Evolutionary conservation across 805 yeast species (phyloP), one percentile per base, ranked within the genome.

Genomic region (Monosporozyma yasuniensis): DNA sequence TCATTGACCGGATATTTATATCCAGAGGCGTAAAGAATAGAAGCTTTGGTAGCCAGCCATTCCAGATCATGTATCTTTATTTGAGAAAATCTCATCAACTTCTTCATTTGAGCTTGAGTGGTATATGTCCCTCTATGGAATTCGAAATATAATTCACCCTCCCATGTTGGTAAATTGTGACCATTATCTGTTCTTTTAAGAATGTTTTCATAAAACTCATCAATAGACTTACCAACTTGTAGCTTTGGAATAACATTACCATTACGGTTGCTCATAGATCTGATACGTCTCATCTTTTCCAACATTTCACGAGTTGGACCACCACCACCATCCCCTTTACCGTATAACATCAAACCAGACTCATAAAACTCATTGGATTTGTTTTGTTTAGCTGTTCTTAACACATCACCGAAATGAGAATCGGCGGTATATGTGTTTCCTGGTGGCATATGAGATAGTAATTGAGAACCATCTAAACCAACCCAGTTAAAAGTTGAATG

Each of bases 241-340:
- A 90, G 87, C 1, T 84, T 77, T 2, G 98, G 98, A 51, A 93
- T 75, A 27, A 64, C 62, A 45, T 77, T 74, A 3, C 91, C 95
- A 12, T 83, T 83, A 4, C 83, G 83, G 61, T 91, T 85, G 19
- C 89, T 77, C 52, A 90, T 66, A 14, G 97, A 97, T 61, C 98
- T 78, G 64, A 91, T 83, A 58, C 98, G 81, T 63, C 98, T 80
- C 61, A 91, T 74, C 64, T 88, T 90, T 63, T 93, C 98, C 54
- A 91, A 61, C 96, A 89, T 90, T 61, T 87, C 96, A 38, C 86
- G 85, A 3, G 87, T 83, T 44, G 99, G 98, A 7, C 99, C 99
- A 55, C 99, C 99, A 54, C 99, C 99, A 59, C 99, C 99, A 65
- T 91, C 99, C 60, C 99, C 99, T 59, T 85, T 83, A 38, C 99